Evolutionary conservation across 1,284 basidiomycete genomes (phyloP).

Genomic region (Leccinum variabile): DNA sequence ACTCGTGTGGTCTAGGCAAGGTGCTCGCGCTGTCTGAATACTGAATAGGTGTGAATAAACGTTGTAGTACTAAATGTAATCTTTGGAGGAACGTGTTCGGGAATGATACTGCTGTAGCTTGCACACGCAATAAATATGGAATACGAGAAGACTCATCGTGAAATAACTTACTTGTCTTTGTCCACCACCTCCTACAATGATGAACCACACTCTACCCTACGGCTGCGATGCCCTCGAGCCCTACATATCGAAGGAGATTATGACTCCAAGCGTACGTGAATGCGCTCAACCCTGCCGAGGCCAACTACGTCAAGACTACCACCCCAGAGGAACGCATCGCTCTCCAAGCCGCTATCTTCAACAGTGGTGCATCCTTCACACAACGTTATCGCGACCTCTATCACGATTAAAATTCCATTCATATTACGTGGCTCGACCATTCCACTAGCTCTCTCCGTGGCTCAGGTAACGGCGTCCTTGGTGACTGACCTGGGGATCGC

Average conservation of each 20-base stretch:
- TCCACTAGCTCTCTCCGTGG: slow-evolving; percentile 62
- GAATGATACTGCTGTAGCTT: background rate
- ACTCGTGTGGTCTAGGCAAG: slow-evolving; percentile 42
- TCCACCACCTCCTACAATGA: slow-evolving; percentile 11
- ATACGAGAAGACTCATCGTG: background rate
- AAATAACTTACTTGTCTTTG: background rate
- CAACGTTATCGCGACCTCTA: slow-evolving; percentile 23
- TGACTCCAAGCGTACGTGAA: slow-evolving; percentile 79
- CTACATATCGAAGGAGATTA: slow-evolving; percentile 78
- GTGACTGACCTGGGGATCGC: slow-evolving; percentile 57
- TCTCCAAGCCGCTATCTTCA: slow-evolving; percentile 71
- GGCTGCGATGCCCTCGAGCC: slow-evolving; percentile 87
- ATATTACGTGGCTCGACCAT: background rate
- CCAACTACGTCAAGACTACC: slow-evolving; percentile 60
- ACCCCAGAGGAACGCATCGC: slow-evolving; percentile 79
- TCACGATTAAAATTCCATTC: slow-evolving; percentile 9
- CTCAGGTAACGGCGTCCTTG: slow-evolving; percentile 60
- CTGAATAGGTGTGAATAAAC: slow-evolving; percentile 24
- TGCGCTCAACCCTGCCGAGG: slow-evolving; percentile 74
- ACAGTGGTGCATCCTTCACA: slow-evolving; percentile 48
- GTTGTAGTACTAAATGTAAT: background rate
- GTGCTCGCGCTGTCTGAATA: slow-evolving; percentile 52
- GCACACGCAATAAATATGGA: slow-evolving; percentile 6
- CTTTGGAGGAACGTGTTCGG: background rate
- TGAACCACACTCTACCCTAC: slow-evolving; percentile 66